These are phyloP conservation scores for Cadophora malorum DNA, from an alignment of 2,329 filamentous ascomycete genomes.

Conservation along the genomic window DNA sequence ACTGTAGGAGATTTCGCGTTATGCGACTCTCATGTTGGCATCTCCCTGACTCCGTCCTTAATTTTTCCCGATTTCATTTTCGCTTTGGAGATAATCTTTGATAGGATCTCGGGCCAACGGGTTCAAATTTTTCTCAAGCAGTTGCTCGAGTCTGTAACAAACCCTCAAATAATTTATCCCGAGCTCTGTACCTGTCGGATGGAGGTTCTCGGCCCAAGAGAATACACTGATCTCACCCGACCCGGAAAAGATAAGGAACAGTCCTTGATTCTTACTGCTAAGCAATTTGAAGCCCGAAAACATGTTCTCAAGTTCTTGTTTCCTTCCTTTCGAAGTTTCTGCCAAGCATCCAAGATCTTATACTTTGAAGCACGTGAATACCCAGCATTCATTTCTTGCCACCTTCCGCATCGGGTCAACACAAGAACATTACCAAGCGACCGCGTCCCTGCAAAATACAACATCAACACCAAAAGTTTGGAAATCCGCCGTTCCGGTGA, in stretches of 20 bases:
- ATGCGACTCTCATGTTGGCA: no score
- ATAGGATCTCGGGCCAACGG: no score
- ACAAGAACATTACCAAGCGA: neutral
- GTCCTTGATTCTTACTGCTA: neutral
- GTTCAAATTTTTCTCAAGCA: no score
- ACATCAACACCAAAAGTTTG: neutral
- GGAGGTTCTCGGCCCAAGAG: neutral
- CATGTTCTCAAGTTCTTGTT: conserved; percentile 4
- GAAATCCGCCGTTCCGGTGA: neutral
- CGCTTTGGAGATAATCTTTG: no score
- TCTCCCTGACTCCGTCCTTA: no score
- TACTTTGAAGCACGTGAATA: conserved; percentile 14
- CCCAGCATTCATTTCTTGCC: conserved; percentile 9
- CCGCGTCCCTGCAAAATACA: neutral
- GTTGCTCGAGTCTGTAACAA: no score
- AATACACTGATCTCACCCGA: neutral
- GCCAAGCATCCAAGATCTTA: conserved; percentile 12
- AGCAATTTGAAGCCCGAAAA: neutral
- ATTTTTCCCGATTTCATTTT: no score
- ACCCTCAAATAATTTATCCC: no score
- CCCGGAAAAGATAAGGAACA: neutral
- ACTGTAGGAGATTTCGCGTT: no score
- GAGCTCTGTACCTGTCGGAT: no score
- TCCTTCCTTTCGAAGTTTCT: conserved; percentile 19
- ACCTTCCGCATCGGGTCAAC: conserved; percentile 1